phyloP scores from a whole-genome alignment of 2,329 filamentous ascomycete species.

The Balansia obtecta region DNA sequence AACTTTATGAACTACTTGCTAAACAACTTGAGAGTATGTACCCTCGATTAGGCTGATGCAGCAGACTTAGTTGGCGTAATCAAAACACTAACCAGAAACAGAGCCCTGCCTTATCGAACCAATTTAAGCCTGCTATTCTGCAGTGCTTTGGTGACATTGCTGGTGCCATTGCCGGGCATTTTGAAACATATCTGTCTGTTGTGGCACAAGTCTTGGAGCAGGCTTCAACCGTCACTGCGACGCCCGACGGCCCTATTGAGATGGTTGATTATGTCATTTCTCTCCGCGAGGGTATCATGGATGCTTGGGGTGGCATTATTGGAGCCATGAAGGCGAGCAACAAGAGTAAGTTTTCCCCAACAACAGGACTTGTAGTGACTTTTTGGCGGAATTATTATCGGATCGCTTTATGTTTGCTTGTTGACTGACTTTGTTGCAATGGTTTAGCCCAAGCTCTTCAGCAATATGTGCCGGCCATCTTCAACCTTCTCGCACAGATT shows the following conservation, averaged over 20 bases:
- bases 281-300: slow-evolving; percentile 93
- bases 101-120: slow-evolving; percentile 79
- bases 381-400: no score
- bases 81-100: slow-evolving; percentile 19
- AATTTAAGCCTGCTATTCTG: slow-evolving; percentile 95
- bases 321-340: slow-evolving; percentile 77
- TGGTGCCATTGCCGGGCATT: slow-evolving; percentile 80
- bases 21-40: slow-evolving; percentile 69
- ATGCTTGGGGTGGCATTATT: slow-evolving; percentile 96
- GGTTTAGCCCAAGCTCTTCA: slow-evolving; percentile 54
- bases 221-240: slow-evolving; percentile 69
- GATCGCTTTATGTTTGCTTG: no score
- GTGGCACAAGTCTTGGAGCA: slow-evolving; percentile 92
- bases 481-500: slow-evolving; percentile 72
- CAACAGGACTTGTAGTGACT: no score
- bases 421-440: background rate
- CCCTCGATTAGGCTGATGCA: background rate
- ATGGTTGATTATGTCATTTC: slow-evolving; percentile 96
- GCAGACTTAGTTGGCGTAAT: background rate
- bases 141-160: slow-evolving; percentile 98
- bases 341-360: slow-evolving; percentile 48
- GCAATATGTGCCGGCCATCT: slow-evolving; percentile 74
- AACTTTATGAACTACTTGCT: slow-evolving; percentile 97
- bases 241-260: slow-evolving; percentile 74
- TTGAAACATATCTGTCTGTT: slow-evolving; percentile 84